Conservation (phyloP, 2,329 filamentous ascomycete species). For the Cladosporium sp. region DNA sequence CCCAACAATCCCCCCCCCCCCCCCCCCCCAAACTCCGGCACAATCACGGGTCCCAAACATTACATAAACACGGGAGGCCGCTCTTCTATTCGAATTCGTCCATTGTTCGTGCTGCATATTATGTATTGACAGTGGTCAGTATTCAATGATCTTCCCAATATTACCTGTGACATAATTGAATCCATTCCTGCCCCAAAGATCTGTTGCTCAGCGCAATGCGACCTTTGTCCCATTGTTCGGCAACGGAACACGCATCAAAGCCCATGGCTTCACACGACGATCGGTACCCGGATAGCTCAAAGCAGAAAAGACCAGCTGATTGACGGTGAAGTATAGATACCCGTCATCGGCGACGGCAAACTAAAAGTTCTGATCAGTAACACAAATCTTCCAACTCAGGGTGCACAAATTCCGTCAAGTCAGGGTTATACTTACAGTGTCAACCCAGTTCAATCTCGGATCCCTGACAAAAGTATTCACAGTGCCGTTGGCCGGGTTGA, state of each 20-base stretch:
- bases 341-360: constrained; percentile 38
- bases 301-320: constrained; percentile 42
- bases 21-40: too few species aligned
- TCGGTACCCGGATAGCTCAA: constrained; percentile 41
- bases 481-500: constrained; percentile 44
- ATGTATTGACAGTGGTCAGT: too few species aligned
- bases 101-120: too few species aligned
- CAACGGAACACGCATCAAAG: constrained; percentile 39
- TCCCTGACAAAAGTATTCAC: constrained; percentile 43
- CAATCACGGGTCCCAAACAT: too few species aligned
- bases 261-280: constrained; percentile 40
- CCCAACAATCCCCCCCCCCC: too few species aligned
- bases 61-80: too few species aligned
- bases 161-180: too few species aligned
- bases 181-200: too few species aligned
- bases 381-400: background rate
- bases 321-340: constrained; percentile 52
- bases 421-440: constrained; percentile 32
- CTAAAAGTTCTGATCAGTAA: constrained; percentile 20
- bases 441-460: constrained; percentile 47
- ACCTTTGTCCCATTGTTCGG: constrained; percentile 40
- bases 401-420: background rate
- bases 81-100: too few species aligned
- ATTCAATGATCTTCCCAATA: too few species aligned
- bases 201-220: background rate